phyloP scores from a whole-genome alignment of 2,329 filamentous ascomycete genomes.

The Leptographium wingfieldii region DNA sequence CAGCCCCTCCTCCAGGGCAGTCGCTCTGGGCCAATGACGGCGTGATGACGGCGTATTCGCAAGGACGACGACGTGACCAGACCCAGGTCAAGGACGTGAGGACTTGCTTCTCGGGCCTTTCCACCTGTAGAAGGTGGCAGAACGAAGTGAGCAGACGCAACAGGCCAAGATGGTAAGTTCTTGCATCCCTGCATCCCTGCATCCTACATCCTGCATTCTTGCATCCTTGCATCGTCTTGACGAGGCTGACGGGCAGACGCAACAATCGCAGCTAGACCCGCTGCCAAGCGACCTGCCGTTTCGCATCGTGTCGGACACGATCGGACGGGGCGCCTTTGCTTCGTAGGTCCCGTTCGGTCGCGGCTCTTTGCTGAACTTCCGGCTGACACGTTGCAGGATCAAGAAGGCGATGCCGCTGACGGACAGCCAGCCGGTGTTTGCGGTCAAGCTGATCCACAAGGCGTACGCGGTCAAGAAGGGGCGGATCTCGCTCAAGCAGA shows the following conservation, averaged over 20 bases:
- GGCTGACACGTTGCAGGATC: constrained; percentile 36
- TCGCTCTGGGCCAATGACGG: background rate
- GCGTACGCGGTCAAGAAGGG: constrained; percentile 83
- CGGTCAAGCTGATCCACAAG: constrained; percentile 98
- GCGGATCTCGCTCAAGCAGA: constrained; percentile 76
- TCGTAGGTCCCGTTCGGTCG: constrained; percentile 46
- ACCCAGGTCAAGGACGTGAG: background rate
- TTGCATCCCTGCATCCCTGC: background rate
- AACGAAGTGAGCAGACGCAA: background rate
- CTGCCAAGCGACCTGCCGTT: constrained; percentile 80
- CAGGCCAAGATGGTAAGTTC: background rate
- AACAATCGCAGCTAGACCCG: constrained; percentile 78
- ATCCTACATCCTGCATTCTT: background rate
- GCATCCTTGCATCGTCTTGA: background rate
- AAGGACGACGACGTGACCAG: background rate
- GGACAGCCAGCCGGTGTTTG: constrained; percentile 64
- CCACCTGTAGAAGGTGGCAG: too few species aligned
- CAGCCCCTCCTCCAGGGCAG: background rate
- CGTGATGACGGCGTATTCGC: background rate
- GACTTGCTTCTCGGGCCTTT: background rate
- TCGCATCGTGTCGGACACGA: constrained; percentile 88
- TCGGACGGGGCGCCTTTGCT: constrained; percentile 92
- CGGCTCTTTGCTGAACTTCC: too few species aligned
- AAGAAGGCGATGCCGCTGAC: constrained; percentile 80
- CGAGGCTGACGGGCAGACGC: constrained; percentile 21